Percentiles rank a stretch among this genome's conserved stretches.
These are phyloP conservation scores for Starmerella ratchasimensis DNA, from an alignment of 805 yeast genomes.

Conservation along the genomic window DNA sequence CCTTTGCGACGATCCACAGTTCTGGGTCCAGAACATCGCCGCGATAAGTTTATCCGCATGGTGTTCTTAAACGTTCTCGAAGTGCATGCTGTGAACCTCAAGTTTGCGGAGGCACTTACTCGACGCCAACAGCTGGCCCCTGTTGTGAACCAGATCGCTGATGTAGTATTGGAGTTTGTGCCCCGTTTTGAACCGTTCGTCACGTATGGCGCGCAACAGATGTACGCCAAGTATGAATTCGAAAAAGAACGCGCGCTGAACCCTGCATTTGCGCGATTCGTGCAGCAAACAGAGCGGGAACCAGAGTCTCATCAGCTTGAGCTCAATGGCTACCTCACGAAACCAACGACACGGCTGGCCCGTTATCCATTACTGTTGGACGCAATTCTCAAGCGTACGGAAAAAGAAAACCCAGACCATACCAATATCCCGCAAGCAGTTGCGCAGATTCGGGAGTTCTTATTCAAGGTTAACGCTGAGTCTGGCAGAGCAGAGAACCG, in stretches of 20 bases:
- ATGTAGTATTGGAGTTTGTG: conserved; percentile 68
- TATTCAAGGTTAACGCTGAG: conserved; percentile 68
- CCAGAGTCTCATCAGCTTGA: conserved; percentile 82
- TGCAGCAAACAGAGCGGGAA: conserved; percentile 75
- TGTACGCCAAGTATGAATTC: conserved; percentile 87
- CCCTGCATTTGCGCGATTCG: conserved; percentile 81
- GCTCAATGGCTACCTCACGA: conserved; percentile 81
- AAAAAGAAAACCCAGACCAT: conserved; percentile 59
- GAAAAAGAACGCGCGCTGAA: conserved; percentile 87
- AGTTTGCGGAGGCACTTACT: conserved; percentile 78
- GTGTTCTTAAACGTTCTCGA: conserved; percentile 86
- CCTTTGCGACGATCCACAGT: conserved; percentile 77
- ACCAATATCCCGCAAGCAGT: conserved; percentile 57
- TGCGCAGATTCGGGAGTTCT: conserved; percentile 57
- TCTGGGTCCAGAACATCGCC: conserved; percentile 74
- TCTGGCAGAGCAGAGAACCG: conserved; percentile 91
- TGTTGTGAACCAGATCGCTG: conserved; percentile 75
- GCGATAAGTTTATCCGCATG: conserved; percentile 81
- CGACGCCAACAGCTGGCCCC: conserved; percentile 77
- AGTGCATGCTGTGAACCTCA: conserved; percentile 66
- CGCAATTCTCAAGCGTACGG: conserved; percentile 72
- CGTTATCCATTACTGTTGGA: conserved; percentile 75
- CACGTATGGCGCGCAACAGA: conserved; percentile 84
- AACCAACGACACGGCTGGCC: conserved; percentile 93
- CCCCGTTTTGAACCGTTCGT: conserved; percentile 87